Conservation (phyloP, 1,284 basidiomycete species). For the Leccinum variabile region DNA sequence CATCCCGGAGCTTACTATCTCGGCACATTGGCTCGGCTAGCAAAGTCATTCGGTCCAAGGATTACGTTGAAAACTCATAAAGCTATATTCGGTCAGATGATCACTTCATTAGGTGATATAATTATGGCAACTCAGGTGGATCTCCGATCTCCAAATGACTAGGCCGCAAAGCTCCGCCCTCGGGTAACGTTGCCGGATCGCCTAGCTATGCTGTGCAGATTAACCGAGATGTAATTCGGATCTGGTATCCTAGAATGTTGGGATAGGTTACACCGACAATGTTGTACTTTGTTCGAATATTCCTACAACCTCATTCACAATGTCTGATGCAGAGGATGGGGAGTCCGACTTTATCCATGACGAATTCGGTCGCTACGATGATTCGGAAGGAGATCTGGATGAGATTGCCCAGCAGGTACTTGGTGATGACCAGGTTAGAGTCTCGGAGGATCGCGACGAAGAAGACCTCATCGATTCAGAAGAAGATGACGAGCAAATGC, state of each 20-base stretch:
- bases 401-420: neutral
- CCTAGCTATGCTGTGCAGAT: neutral
- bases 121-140: neutral
- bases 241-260: neutral
- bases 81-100: neutral
- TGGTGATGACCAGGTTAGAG: neutral
- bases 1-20: neutral
- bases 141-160: neutral
- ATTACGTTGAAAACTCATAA: neutral
- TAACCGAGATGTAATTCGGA: neutral
- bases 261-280: too few relatives aligned
- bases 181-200: neutral
- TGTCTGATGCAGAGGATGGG: neutral
- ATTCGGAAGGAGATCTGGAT: neutral
- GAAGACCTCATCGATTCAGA: neutral
- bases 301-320: neutral
- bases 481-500: neutral
- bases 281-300: neutral
- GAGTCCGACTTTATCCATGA: neutral
- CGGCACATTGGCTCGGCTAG: neutral
- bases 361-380: neutral
- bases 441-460: neutral
- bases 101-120: neutral
- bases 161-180: neutral
- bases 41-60: too few relatives aligned